Percentiles rank a stretch among this genome's conserved stretches.
Evolutionary conservation across 805 yeast species (phyloP).

Genomic region (Cyberlindnera subsufficiens): DNA sequence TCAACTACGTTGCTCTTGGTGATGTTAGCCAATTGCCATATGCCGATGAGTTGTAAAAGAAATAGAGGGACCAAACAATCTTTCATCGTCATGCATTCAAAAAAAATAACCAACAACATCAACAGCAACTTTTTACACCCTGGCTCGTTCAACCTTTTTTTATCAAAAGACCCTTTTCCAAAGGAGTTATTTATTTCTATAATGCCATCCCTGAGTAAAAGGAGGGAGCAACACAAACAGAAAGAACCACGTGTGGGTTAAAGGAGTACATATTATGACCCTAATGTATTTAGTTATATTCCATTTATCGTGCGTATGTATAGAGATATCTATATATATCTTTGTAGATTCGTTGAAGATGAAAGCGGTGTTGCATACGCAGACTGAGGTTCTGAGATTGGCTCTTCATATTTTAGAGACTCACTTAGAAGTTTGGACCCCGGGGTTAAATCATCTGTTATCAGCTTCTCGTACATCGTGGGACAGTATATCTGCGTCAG

Average conservation of each 20-base stretch:
- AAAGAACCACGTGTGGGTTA: background rate
- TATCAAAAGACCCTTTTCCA: too few relatives aligned
- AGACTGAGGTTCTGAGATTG: slow-evolving; percentile 1
- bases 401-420: slow-evolving; percentile 1
- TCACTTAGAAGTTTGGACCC: background rate
- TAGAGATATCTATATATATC: background rate
- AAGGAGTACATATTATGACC: slow-evolving; percentile 3
- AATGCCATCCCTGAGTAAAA: background rate
- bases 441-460: background rate
- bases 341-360: background rate
- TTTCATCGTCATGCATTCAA: too few relatives aligned
- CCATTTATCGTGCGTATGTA: background rate
- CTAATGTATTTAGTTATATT: slow-evolving; percentile 4
- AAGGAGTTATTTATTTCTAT: too few relatives aligned
- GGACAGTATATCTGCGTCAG: slow-evolving; percentile 14
- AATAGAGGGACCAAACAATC: too few relatives aligned
- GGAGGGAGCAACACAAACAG: background rate
- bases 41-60: slow-evolving; percentile 73
- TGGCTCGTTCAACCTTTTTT: too few relatives aligned
- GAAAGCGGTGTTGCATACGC: slow-evolving; percentile 3
- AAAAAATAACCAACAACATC: too few relatives aligned
- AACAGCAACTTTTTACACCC: too few relatives aligned
- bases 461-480: slow-evolving; percentile 1
- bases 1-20: slow-evolving; percentile 88
- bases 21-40: slow-evolving; percentile 81